Base-by-base conservation (phyloP, 352 stramenopile species). In the Phytophthora pini region DNA sequence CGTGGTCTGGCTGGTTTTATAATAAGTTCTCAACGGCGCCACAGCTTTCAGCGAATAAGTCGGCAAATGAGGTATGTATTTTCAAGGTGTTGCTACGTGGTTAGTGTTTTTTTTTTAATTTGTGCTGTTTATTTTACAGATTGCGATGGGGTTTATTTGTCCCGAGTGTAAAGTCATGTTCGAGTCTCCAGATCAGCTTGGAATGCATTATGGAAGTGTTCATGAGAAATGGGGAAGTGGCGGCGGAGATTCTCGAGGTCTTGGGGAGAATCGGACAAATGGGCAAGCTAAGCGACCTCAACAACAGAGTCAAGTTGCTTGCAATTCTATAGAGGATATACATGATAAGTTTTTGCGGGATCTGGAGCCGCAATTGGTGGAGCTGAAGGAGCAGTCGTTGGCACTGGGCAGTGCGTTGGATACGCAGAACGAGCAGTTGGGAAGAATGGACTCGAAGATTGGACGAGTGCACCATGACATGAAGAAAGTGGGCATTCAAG, bases 101-200 rank as follows among this genome's bases (percentile, higher is more conserved):
- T 48, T 49, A 15, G 4, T 5, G 31, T 32, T 49, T 22, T 34
- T 32, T 49, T 10, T 34, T 26, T n/a, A 7, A 12, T 54, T 36
- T 50, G 53, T 47, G 26, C 38, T 40, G 36, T 11, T 50, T 56
- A 17, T 31, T 59, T 15, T 46, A 40, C 43, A 94, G 84, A 91
- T 94, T 59, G 69, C 76, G 0, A 93, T 94, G 84, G 86, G 86
- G 0, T 94, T 94, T 57, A 94, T 94, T 46, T 94, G 86, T 51
- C 86, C 86, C 3, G 86, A 94, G 32, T 94, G 86, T 45, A 88
- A 88, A 65, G 72, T 94, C 2, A 79, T 72, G 38, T 92, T 92
- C 22, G 55, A 76, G 47, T 87, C 82, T 20, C 55, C 76, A 0
- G 72, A 86, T 3, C 73, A 87, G n/a, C 56, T 94, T 1, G 76